Conservation (phyloP, 177 flowering plant genomes). For the Tripterygium wilfordii region DNA sequence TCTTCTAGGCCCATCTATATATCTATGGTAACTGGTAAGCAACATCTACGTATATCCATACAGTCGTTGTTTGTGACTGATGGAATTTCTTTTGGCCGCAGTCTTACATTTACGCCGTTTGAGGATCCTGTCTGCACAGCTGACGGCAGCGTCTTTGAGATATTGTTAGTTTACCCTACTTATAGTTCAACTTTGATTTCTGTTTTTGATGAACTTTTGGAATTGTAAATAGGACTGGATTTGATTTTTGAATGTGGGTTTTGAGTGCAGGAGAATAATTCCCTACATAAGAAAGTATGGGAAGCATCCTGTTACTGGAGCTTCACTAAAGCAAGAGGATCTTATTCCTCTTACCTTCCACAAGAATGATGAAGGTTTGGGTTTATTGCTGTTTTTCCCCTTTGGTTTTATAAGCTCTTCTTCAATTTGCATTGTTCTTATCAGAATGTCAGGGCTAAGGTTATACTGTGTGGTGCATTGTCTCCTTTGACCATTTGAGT, state of each 20-base stretch:
- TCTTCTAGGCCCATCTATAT: too few relatives aligned
- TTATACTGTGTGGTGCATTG: too few relatives aligned
- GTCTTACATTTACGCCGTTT: constrained; percentile 91
- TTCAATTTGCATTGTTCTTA: neutral
- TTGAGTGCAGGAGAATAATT: constrained; percentile 52
- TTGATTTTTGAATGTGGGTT: constrained; percentile 3
- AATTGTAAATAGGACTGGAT: too few relatives aligned
- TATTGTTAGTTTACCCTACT: constrained; percentile 45
- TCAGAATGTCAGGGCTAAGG: too few relatives aligned
- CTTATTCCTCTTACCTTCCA: constrained; percentile 83
- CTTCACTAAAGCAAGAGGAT: constrained; percentile 61
- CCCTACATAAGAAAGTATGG: constrained; percentile 88
- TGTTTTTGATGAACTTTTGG: neutral
- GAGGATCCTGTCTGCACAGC: constrained; percentile 74
- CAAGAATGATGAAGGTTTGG: constrained; percentile 80
- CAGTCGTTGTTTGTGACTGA: neutral
- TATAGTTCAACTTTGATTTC: neutral
- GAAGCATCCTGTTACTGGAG: constrained; percentile 83
- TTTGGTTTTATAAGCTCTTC: neutral
- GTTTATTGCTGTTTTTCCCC: neutral
- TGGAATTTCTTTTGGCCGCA: constrained; percentile 22
- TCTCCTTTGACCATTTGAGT: too few relatives aligned
- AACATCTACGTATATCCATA: neutral
- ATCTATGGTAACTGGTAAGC: too few relatives aligned
- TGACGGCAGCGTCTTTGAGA: constrained; percentile 86